These are phyloP conservation scores for Xylaria sp. DNA, from an alignment of 2,329 filamentous ascomycete genomes.

Conservation along the genomic window DNA sequence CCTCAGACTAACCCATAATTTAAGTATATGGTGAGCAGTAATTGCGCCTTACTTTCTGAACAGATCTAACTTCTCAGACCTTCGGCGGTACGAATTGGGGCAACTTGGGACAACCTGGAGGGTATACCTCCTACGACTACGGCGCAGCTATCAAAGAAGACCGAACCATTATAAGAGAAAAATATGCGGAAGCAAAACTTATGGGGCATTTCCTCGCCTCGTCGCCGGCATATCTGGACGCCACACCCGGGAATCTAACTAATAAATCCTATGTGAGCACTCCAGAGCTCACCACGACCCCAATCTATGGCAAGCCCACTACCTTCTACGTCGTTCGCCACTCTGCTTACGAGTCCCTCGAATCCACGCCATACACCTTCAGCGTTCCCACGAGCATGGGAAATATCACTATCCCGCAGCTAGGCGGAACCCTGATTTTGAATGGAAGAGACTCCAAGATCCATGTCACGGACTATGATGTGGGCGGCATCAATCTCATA, in stretches of 20 bases:
- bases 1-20: constrained; percentile 49
- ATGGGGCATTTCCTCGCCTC: constrained; percentile 79
- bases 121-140: constrained; percentile 69
- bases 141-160: constrained; percentile 74
- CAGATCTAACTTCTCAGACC: constrained; percentile 54
- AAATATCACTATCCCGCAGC: constrained; percentile 43
- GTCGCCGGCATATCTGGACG: constrained; percentile 75
- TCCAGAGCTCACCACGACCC: constrained; percentile 54
- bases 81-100: constrained; percentile 88
- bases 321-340: constrained; percentile 44
- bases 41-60: not conserved
- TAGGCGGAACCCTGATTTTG: constrained; percentile 39
- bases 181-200: constrained; percentile 83
- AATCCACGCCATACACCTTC: constrained; percentile 44
- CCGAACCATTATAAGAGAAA: constrained; percentile 74
- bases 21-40: constrained; percentile 60
- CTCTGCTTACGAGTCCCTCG: constrained; percentile 37
- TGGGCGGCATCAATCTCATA: constrained; percentile 68
- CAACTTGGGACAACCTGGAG: constrained; percentile 76
- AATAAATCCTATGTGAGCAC: constrained; percentile 59
- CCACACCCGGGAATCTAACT: constrained; percentile 58
- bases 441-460: constrained; percentile 73
- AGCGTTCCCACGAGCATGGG: constrained; percentile 43
- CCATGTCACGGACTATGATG: constrained; percentile 73
- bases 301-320: constrained; percentile 37